Base-by-base conservation (phyloP, 345 rosid species). In the Lepidium sativum region DNA sequence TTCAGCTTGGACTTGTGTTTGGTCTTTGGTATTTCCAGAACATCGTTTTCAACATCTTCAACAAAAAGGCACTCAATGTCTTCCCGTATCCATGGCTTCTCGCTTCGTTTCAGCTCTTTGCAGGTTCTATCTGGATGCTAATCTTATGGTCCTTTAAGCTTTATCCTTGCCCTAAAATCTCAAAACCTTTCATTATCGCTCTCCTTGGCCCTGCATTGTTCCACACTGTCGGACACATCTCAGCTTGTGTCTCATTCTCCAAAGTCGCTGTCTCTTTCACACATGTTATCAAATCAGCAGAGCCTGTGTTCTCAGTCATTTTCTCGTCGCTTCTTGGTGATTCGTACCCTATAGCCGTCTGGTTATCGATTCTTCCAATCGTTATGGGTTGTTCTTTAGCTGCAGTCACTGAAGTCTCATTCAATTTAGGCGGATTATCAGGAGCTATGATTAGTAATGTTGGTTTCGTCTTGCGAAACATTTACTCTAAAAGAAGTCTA, bases 181-280 rank as follows among this genome's bases (percentile, higher is more conserved):
- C 98, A 2, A 92, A 89, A 31, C 79, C 91, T 1, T 92, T 89
- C 80, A 68, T 92, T 67, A 18, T 84, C 58, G 97, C 97, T 13
- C 87, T 92, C n/a, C 94, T 92, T 23, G 96, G 94, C 16, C 98
- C 98, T 8, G 97, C 98, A 14, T 73, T 92, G 70, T 92, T 92
- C 65, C 98, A 92, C 86, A 92, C 97, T 5, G 60, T 92, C 5
- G 98, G 98, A 12, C 98, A 92, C 73, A 92, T 92, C 61, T 92
- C 96, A 40, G 98, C 97, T 31, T 92, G 98, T 68, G 97, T 86
- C 43, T 92, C 98, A 3, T 92, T 92, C 83, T 92, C 98, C 20
- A 92, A 92, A 67, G 98, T 92, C 7, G 98, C 98, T 40, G 94
- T 92, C 56, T 92, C 98, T 15, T 92, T 92, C 84, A 92, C 98